These are phyloP conservation scores for Ichthyophthirius multifiliis DNA, from an alignment of 169 alveolate species.

Conservation along the genomic window DNA sequence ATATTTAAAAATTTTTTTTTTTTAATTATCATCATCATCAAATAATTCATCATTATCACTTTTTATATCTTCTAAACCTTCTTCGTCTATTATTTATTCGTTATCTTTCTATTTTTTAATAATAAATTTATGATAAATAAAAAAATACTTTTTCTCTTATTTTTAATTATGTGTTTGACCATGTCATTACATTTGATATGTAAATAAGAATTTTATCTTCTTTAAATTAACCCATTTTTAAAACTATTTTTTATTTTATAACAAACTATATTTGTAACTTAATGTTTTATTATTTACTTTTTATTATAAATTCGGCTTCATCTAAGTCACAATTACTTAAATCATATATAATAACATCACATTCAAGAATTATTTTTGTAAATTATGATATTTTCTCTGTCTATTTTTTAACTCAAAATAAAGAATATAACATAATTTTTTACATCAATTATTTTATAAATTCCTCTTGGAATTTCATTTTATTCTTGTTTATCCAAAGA, in stretches of 20 bases:
- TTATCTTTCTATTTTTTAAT: slow-evolving; percentile 56
- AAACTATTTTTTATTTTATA: too few relatives aligned
- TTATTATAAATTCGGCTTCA: slow-evolving; percentile 71
- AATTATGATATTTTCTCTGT: slow-evolving; percentile 4
- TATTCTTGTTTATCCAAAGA: background rate
- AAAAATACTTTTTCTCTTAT: slow-evolving; percentile 59
- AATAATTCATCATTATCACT: slow-evolving; percentile 29
- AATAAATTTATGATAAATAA: too few relatives aligned
- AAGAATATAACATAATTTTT: too few relatives aligned
- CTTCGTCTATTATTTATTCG: slow-evolving; percentile 41
- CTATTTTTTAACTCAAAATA: background rate
- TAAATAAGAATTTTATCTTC: slow-evolving; percentile 66
- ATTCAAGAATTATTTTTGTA: slow-evolving; percentile 37
- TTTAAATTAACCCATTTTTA: slow-evolving; percentile 23
- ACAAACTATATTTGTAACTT: too few relatives aligned
- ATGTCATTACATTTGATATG: slow-evolving; percentile 83
- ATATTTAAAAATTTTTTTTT: slow-evolving; percentile 10
- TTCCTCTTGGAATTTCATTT: slow-evolving; percentile 1
- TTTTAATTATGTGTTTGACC: slow-evolving; percentile 81
- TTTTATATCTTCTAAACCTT: slow-evolving; percentile 34
- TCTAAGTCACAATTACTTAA: slow-evolving; percentile 59
- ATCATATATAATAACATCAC: slow-evolving; percentile 76
- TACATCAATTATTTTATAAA: slow-evolving; percentile 23
- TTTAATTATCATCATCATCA: slow-evolving; percentile 25
- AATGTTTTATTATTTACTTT: too few relatives aligned